Conservation (phyloP, 768 basidiomycete genomes). For the Phylloporus scabripes region DNA sequence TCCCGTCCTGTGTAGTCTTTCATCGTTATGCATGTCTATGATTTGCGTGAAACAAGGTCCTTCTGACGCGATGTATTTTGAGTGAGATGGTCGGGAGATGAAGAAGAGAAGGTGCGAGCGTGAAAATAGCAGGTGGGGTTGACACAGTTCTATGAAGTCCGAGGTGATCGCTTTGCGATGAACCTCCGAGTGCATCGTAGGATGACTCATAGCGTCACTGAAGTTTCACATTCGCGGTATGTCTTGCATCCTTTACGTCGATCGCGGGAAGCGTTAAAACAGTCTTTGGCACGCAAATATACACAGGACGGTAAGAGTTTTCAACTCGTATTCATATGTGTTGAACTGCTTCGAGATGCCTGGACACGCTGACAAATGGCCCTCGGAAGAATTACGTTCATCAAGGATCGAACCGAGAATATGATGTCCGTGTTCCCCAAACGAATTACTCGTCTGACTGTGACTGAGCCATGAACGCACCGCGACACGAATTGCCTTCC, state of each 20-base stretch:
- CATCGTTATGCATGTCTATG: conserved; percentile 12
- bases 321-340: neutral
- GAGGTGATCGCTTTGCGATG: conserved; percentile 2
- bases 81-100: neutral
- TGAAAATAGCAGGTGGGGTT: neutral
- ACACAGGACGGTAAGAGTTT: neutral
- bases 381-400: neutral
- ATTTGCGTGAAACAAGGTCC: conserved; percentile 17
- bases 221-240: conserved; percentile 3
- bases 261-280: neutral
- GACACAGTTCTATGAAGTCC: neutral
- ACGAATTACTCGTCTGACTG: no score
- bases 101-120: neutral
- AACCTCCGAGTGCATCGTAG: conserved; percentile 2
- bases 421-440: neutral
- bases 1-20: neutral
- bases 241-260: neutral
- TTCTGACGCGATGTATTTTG: neutral
- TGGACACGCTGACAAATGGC: neutral
- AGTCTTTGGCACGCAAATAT: neutral
- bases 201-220: neutral
- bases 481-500: neutral
- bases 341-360: neutral
- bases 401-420: neutral
- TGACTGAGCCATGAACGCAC: conserved; percentile 1